Conservation (phyloP, 768 basidiomycete species). For the Mycena floridula region DNA sequence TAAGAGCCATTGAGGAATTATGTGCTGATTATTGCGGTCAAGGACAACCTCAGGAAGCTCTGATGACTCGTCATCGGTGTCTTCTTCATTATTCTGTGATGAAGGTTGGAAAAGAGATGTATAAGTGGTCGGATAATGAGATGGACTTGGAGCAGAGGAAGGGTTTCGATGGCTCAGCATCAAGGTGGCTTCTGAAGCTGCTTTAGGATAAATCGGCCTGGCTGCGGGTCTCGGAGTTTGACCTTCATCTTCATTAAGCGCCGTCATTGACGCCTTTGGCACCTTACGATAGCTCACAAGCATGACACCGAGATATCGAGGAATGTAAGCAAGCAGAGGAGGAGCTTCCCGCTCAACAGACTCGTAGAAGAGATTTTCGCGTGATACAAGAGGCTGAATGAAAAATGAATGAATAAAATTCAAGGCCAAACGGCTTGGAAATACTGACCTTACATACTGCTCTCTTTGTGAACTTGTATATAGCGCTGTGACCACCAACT, state of each 20-base stretch:
- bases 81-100: slow-evolving; percentile 29
- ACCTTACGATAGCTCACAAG: slow-evolving; percentile 92
- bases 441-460: slow-evolving; percentile 93
- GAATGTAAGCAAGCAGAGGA: slow-evolving; percentile 87
- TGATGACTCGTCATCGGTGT: slow-evolving; percentile 62
- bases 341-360: slow-evolving; percentile 92
- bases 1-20: slow-evolving; percentile 91
- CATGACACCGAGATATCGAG: slow-evolving; percentile 99
- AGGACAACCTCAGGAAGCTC: slow-evolving; percentile 94
- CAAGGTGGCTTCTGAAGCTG: background rate
- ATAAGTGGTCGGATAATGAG: slow-evolving; percentile 5
- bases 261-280: slow-evolving; percentile 30
- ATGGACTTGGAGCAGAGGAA: background rate
- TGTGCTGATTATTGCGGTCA: slow-evolving; percentile 86
- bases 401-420: slow-evolving; percentile 10
- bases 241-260: slow-evolving; percentile 12
- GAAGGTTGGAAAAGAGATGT: slow-evolving; percentile 11
- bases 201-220: background rate
- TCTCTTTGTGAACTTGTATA: slow-evolving; percentile 96
- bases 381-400: slow-evolving; percentile 83
- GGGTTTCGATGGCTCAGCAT: background rate
- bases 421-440: slow-evolving; percentile 3
- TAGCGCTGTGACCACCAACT: slow-evolving; percentile 94
- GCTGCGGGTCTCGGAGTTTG: slow-evolving; percentile 10
- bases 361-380: slow-evolving; percentile 98